phyloP scores from a whole-genome alignment of 495 filamentous ascomycete genomes.

The Hapsidospora chrysogenum region DNA sequence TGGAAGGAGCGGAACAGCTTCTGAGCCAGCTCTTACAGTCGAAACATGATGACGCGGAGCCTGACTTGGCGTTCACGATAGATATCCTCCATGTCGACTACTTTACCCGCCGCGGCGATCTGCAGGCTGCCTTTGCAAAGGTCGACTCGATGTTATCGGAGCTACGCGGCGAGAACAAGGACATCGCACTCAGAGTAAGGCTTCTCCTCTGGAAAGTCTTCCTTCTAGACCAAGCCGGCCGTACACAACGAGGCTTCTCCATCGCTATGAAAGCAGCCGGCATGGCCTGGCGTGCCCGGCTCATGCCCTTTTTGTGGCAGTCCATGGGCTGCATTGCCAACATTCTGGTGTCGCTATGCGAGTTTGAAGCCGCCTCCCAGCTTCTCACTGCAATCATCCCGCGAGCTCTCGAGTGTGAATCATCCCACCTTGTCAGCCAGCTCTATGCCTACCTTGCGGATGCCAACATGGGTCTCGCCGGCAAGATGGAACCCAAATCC shows the following conservation, averaged over 20 bases:
- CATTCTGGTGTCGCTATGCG: conserved; percentile 53
- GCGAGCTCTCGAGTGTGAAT: conserved; percentile 63
- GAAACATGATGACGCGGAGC: conserved; percentile 32
- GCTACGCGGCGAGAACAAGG: conserved; percentile 51
- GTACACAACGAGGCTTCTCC: conserved; percentile 68
- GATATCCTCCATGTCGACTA: conserved; percentile 55
- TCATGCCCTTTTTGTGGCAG: conserved; percentile 63
- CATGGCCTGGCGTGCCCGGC: conserved; percentile 52
- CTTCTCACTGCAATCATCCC: conserved; percentile 64
- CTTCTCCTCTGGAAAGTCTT: conserved; percentile 62
- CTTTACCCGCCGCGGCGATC: conserved; percentile 44
- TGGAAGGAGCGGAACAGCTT: conserved; percentile 48
- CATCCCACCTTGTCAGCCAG: conserved; percentile 43
- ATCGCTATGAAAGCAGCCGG: conserved; percentile 65
- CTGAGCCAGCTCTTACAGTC: conserved; percentile 40
- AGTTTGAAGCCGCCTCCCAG: conserved; percentile 52
- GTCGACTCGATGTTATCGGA: conserved; percentile 50
- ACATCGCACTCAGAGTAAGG: conserved; percentile 57
- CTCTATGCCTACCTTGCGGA: conserved; percentile 68
- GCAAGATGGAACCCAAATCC: conserved; percentile 20
- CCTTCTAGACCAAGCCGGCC: conserved; percentile 51
- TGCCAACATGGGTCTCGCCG: conserved; percentile 69
- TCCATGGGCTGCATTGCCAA: conserved; percentile 51
- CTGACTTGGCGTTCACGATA: conserved; percentile 56
- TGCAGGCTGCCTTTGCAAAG: conserved; percentile 43